Conservation (phyloP, 495 filamentous ascomycete species). For the Hypoxylon rickii region DNA sequence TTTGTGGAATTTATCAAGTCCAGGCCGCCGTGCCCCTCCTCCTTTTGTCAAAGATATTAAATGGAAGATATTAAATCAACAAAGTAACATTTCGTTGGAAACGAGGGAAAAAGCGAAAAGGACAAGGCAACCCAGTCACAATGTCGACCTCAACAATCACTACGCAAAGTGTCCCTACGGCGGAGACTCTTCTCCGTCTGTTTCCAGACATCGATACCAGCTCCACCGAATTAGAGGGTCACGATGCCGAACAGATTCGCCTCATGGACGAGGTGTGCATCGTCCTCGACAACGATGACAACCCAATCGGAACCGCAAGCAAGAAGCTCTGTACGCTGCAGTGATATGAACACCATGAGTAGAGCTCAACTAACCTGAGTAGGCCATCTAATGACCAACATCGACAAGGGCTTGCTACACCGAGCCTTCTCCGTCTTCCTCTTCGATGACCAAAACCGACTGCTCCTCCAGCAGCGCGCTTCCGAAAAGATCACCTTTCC, state of each 20-base stretch:
- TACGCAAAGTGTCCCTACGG: conserved; percentile 65
- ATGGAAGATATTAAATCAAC: too few relatives aligned
- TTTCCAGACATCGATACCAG: conserved; percentile 97
- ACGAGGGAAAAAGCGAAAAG: not conserved
- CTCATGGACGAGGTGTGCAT: conserved; percentile 99
- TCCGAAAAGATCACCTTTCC: conserved; percentile 99
- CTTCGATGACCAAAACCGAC: conserved; percentile 85
- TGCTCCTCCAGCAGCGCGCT: conserved; percentile 94
- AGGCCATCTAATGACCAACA: conserved; percentile 99
- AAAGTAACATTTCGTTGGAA: too few relatives aligned
- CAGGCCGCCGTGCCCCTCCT: not conserved
- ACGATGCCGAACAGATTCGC: conserved; percentile 96
- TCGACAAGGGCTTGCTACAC: conserved; percentile 91
- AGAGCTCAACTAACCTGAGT: conserved; percentile 15
- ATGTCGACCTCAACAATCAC: conserved; percentile 49
- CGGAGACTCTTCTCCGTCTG: conserved; percentile 81
- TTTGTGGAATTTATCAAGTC: not conserved
- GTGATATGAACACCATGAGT: not conserved
- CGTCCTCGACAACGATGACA: conserved; percentile 88
- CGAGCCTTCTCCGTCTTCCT: conserved; percentile 98
- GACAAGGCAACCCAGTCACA: conserved; percentile 13
- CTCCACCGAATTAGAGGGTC: conserved; percentile 75
- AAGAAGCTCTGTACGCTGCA: conserved; percentile 88
- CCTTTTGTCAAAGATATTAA: not conserved
- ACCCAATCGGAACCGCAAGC: conserved; percentile 93